Conservation (phyloP, 257 asterid genomes). For the Solanum boliviense region DNA sequence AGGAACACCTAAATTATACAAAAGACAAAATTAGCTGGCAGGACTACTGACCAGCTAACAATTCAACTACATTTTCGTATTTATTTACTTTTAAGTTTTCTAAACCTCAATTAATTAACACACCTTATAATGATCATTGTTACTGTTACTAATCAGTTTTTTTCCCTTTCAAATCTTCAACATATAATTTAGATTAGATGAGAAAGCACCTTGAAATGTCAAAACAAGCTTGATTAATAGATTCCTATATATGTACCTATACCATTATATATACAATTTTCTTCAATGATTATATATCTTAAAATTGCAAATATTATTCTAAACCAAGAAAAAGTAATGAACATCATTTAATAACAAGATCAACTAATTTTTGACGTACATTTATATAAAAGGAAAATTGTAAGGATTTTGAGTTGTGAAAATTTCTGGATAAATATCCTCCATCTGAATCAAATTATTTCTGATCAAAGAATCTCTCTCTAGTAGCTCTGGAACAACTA, state of each 20-base stretch:
- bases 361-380: background rate
- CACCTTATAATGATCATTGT: background rate
- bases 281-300: background rate
- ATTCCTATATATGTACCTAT: background rate
- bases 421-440: background rate
- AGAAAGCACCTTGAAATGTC: background rate
- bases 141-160: background rate
- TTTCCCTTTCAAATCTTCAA: background rate
- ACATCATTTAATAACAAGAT: background rate
- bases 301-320: background rate
- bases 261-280: background rate
- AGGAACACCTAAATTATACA: slow-evolving; percentile 12
- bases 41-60: slow-evolving; percentile 16
- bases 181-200: background rate
- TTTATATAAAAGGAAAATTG: background rate
- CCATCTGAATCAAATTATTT: background rate
- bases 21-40: slow-evolving; percentile 11
- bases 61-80: background rate
- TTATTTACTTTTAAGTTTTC: background rate
- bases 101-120: background rate
- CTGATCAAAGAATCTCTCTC: background rate
- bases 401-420: background rate
- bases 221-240: background rate
- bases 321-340: background rate
- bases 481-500: background rate